These are phyloP conservation scores for Solanum pennellii DNA, from an alignment of 257 asterid genomes.

Conservation along the genomic window DNA sequence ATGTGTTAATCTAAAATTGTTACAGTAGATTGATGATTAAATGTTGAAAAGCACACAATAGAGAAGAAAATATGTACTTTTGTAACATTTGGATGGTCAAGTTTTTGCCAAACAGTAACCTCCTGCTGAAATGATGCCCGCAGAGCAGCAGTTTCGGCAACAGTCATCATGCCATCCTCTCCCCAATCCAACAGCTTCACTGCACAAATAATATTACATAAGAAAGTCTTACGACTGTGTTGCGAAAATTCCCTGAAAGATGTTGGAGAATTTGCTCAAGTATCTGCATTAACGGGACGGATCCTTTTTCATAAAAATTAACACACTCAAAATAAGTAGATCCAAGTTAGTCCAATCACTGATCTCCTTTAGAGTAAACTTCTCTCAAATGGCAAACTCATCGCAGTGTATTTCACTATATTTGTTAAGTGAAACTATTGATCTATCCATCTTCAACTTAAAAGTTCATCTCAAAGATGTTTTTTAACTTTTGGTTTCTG, in stretches of 20 bases:
- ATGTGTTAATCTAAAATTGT: neutral
- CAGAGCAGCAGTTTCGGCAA: constrained; percentile 58
- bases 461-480: neutral
- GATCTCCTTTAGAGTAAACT: neutral
- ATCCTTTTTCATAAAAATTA: neutral
- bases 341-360: neutral
- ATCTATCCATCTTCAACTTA: neutral
- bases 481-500: neutral
- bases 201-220: constrained; percentile 5
- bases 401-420: neutral
- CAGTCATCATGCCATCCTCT: constrained; percentile 70
- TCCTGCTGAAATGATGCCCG: constrained; percentile 69
- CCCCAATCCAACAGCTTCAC: constrained; percentile 89
- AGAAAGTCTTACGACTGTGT: neutral
- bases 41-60: neutral
- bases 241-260: neutral
- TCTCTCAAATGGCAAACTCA: neutral
- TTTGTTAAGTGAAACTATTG: neutral
- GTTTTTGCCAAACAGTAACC: constrained; percentile 82
- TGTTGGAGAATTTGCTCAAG: neutral
- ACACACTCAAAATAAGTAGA: neutral
- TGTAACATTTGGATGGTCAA: constrained; percentile 71
- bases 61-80: constrained; percentile 12
- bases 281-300: neutral
- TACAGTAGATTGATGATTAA: neutral